Conservation (phyloP, 208 protist genomes). For the Crithidia mellificae region DNA sequence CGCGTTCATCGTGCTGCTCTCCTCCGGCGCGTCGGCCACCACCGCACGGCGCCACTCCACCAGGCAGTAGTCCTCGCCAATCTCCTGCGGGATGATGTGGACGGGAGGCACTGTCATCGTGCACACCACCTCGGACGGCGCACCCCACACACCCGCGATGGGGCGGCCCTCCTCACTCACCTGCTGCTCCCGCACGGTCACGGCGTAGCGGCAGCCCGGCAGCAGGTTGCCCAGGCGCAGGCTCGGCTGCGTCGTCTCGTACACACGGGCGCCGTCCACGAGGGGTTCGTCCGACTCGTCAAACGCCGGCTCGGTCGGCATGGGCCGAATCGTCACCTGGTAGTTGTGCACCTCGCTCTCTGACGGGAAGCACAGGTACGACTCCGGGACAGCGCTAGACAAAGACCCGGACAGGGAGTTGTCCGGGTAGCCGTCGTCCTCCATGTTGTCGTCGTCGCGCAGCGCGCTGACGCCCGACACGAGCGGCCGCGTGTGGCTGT, state of each 20-base stretch:
- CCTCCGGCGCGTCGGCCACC: constrained; percentile 7
- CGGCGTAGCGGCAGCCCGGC: constrained; percentile 80
- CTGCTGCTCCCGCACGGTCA: constrained; percentile 84
- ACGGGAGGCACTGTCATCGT: constrained; percentile 81
- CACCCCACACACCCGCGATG: constrained; percentile 61
- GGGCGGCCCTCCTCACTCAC: constrained; percentile 58
- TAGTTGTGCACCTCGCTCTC: constrained; percentile 85
- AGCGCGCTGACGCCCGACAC: constrained; percentile 10
- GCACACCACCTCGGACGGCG: constrained; percentile 48
- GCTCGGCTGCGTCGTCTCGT: constrained; percentile 89
- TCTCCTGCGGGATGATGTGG: constrained; percentile 74
- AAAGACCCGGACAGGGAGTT: constrained; percentile 13
- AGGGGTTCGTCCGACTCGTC: constrained; percentile 81
- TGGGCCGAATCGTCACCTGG: constrained; percentile 80
- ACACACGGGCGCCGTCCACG: constrained; percentile 80
- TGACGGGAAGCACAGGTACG: constrained; percentile 75
- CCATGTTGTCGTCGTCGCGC: constrained; percentile 7
- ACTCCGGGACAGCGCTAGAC: constrained; percentile 7
- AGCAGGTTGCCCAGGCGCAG: constrained; percentile 80
- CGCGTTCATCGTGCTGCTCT: neutral
- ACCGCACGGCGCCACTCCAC: constrained; percentile 73
- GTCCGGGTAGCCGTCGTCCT: constrained; percentile 25
- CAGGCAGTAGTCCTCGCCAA: constrained; percentile 90
- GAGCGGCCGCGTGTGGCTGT: constrained; percentile 4
- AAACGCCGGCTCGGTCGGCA: constrained; percentile 67